These are phyloP conservation scores for Rhizopogon roseolus DNA, from an alignment of 768 basidiomycete species.

Conservation along the genomic window DNA sequence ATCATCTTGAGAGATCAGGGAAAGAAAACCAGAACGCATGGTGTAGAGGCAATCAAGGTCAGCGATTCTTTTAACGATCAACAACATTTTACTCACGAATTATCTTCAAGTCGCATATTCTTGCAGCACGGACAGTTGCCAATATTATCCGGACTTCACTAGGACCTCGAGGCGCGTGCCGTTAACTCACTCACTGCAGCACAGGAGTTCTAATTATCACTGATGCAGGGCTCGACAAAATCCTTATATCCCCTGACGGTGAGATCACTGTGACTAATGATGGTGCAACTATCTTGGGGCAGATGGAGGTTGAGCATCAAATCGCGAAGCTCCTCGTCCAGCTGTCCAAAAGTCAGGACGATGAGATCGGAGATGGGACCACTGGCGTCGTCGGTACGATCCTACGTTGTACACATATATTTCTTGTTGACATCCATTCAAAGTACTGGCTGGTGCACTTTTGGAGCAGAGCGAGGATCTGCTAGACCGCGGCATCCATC, in stretches of 20 bases:
- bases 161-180: conserved; percentile 77
- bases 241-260: conserved; percentile 92
- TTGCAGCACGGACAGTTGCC: conserved; percentile 89
- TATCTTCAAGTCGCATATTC: conserved; percentile 75
- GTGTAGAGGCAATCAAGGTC: conserved; percentile 93
- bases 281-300: conserved; percentile 95
- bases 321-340: conserved; percentile 97
- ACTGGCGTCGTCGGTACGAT: conserved; percentile 96
- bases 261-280: conserved; percentile 99
- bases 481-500: conserved; percentile 99
- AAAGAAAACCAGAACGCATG: conserved; percentile 89
- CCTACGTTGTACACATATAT: conserved; percentile 2
- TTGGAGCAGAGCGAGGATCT: conserved; percentile 91
- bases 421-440: neutral
- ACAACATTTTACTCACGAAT: conserved; percentile 2
- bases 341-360: conserved; percentile 96
- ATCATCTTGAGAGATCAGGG: conserved; percentile 94
- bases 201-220: conserved; percentile 8
- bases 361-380: conserved; percentile 99
- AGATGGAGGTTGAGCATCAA: conserved; percentile 99
- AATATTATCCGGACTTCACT: conserved; percentile 95
- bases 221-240: conserved; percentile 82
- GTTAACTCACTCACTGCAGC: neutral
- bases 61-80: conserved; percentile 7
- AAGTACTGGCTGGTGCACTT: conserved; percentile 96